These are phyloP conservation scores for Citeromyces matritensis DNA, from an alignment of 805 yeast species.

Conservation along the genomic window DNA sequence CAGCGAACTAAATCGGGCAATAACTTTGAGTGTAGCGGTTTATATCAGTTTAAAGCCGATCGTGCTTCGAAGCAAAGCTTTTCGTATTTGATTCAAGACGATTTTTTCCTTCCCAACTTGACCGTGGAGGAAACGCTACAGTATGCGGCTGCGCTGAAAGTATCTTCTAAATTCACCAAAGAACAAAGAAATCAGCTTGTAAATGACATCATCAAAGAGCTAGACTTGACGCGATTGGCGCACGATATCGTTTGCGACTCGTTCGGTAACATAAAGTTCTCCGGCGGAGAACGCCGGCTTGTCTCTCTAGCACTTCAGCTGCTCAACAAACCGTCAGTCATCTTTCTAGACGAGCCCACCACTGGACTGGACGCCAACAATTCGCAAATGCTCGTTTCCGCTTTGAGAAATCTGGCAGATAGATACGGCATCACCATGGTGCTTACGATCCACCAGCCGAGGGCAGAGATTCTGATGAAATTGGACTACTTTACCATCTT, in stretches of 20 bases:
- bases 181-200: constrained; percentile 29
- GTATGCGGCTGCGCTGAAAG: constrained; percentile 49
- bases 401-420: constrained; percentile 34
- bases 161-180: constrained; percentile 24
- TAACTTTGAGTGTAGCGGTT: constrained; percentile 25
- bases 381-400: constrained; percentile 40
- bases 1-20: constrained; percentile 24
- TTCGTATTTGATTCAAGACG: constrained; percentile 57
- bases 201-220: constrained; percentile 33
- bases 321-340: constrained; percentile 47
- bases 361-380: constrained; percentile 66
- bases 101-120: constrained; percentile 45
- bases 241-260: constrained; percentile 31
- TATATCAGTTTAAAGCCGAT: constrained; percentile 15
- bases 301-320: constrained; percentile 58
- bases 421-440: constrained; percentile 48
- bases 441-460: constrained; percentile 62
- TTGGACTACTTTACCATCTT: constrained; percentile 49
- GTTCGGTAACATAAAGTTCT: constrained; percentile 31
- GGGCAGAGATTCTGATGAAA: constrained; percentile 47
- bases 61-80: constrained; percentile 9
- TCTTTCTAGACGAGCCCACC: constrained; percentile 70
- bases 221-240: constrained; percentile 41
- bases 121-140: constrained; percentile 50
- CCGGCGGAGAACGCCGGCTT: constrained; percentile 69